These are phyloP conservation scores for Kluyveromyces dobzhanskii DNA, from an alignment of 805 yeast genomes.

Conservation along the genomic window DNA sequence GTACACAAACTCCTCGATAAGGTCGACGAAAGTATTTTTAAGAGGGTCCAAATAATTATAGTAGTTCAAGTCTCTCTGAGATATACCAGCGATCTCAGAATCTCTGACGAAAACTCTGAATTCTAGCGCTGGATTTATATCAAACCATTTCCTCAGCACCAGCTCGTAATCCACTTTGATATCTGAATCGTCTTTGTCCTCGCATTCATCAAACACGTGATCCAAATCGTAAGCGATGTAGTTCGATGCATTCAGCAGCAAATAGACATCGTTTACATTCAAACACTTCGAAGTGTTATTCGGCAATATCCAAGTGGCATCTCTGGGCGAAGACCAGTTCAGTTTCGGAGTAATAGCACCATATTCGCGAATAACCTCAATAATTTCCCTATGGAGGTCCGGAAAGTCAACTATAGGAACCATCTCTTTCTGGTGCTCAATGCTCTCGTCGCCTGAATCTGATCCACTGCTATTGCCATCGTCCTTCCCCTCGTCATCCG, in stretches of 20 bases:
- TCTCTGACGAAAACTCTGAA: constrained; percentile 77
- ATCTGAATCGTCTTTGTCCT: constrained; percentile 32
- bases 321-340: constrained; percentile 97
- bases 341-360: constrained; percentile 77
- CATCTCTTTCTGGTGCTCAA: constrained; percentile 6
- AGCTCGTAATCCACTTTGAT: constrained; percentile 44
- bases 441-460: constrained; percentile 11
- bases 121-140: constrained; percentile 82
- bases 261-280: constrained; percentile 64
- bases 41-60: constrained; percentile 60
- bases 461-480: constrained; percentile 17
- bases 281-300: constrained; percentile 68
- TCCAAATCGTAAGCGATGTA: constrained; percentile 80
- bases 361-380: constrained; percentile 35
- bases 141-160: constrained; percentile 75
- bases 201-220: constrained; percentile 51
- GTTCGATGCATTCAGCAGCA: constrained; percentile 78
- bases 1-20: constrained; percentile 49
- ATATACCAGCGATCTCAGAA: constrained; percentile 55
- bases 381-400: constrained; percentile 50
- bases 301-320: constrained; percentile 85
- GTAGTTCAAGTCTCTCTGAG: constrained; percentile 82
- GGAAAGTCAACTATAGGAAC: constrained; percentile 47
- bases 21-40: constrained; percentile 36
- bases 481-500: constrained; percentile 28